Evolutionary conservation across 1,284 basidiomycete genomes (phyloP).

Genomic region (Boletellus deceptivus): DNA sequence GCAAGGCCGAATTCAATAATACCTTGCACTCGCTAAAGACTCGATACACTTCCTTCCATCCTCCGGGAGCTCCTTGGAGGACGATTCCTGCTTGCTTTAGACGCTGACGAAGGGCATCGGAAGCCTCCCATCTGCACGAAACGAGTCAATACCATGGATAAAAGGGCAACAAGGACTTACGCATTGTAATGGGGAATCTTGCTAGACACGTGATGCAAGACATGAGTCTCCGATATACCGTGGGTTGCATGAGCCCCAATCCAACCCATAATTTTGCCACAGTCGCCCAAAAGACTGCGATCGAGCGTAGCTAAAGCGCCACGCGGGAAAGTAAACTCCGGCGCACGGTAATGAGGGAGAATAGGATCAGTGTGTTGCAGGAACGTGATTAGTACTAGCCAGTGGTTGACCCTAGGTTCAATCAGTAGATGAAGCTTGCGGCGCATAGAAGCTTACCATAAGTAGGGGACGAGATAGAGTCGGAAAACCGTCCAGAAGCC

Average conservation of each 20-base stretch:
- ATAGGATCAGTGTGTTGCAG: constrained; percentile 97
- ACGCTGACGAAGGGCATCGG: constrained; percentile 81
- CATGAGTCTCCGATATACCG: constrained; percentile 93
- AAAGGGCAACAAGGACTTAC: constrained; percentile 33
- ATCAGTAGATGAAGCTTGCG: constrained; percentile 1
- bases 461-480: constrained; percentile 87
- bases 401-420: constrained; percentile 68
- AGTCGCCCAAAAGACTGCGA: constrained; percentile 81
- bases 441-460: constrained; percentile 54
- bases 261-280: constrained; percentile 72
- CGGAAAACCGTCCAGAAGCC: constrained; percentile 78
- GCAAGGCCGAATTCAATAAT: constrained; percentile 2
- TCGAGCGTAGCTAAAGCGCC: constrained; percentile 95
- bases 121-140: constrained; percentile 79
- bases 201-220: constrained; percentile 86
- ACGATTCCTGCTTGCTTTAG: constrained; percentile 63
- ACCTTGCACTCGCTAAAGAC: constrained; percentile 77
- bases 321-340: constrained; percentile 92
- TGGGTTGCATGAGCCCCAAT: constrained; percentile 78
- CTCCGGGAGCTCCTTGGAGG: constrained; percentile 64
- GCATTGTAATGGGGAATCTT: constrained; percentile 94
- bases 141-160: background rate
- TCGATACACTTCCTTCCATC: constrained; percentile 78
- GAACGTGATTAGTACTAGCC: constrained; percentile 92
- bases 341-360: constrained; percentile 91